Conservation (phyloP, 148 eudicot species). For the Diospyros kaki region DNA sequence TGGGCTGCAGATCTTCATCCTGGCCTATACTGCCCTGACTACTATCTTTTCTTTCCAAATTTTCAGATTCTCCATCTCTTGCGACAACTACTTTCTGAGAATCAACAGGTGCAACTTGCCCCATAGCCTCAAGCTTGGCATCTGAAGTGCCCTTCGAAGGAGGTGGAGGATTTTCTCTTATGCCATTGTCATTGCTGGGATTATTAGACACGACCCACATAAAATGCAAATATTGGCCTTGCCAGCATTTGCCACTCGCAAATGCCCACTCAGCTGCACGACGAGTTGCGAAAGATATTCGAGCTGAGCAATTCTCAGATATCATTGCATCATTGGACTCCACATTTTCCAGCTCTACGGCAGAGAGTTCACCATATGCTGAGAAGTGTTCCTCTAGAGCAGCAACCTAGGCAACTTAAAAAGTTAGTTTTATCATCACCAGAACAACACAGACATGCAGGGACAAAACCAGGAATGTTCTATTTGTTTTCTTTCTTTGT, state of each 20-base stretch:
- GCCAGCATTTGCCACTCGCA: conserved; percentile 61
- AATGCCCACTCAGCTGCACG: conserved; percentile 81
- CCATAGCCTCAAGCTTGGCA: conserved; percentile 25
- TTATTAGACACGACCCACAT: conserved; percentile 49
- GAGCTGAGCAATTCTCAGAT: conserved; percentile 44
- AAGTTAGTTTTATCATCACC: background rate
- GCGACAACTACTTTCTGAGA: conserved; percentile 22
- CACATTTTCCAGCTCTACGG: conserved; percentile 39
- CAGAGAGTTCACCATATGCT: conserved; percentile 14
- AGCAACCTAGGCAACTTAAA: conserved; percentile 9
- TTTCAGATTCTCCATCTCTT: conserved; percentile 20
- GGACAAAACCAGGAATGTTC: background rate
- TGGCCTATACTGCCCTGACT: conserved; percentile 19
- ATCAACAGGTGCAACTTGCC: conserved; percentile 17
- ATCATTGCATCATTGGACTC: conserved; percentile 31
- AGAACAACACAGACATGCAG: background rate
- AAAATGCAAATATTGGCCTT: conserved; percentile 59
- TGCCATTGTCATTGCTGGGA: conserved; percentile 25
- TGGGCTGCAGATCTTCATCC: conserved; percentile 27
- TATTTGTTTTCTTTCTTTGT: background rate
- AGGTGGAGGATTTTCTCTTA: conserved; percentile 30
- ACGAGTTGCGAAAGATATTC: conserved; percentile 56
- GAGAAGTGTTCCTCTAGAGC: conserved; percentile 20
- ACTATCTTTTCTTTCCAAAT: conserved; percentile 18
- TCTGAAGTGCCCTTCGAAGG: conserved; percentile 32